These are phyloP conservation scores for Malus asiatica DNA, from an alignment of 306 rosid genomes.

Conservation along the genomic window DNA sequence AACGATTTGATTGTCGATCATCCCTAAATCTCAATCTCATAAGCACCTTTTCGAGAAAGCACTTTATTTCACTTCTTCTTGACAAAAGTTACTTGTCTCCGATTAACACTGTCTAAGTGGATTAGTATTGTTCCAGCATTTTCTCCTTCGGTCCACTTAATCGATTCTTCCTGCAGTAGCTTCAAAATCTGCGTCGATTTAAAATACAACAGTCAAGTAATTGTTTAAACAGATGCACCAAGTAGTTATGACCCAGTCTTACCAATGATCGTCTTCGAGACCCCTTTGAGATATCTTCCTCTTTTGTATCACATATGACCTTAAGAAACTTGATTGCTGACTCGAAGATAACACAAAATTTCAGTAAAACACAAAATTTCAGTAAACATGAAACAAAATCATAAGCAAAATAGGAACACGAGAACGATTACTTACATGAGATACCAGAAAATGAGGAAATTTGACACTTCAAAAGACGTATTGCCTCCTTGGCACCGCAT, in stretches of 20 bases:
- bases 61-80: conserved; percentile 19
- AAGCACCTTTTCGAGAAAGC: background rate
- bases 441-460: conserved; percentile 63
- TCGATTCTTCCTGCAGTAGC: conserved; percentile 59
- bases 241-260: conserved; percentile 15
- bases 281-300: conserved; percentile 40
- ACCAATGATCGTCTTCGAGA: conserved; percentile 46
- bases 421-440: conserved; percentile 39
- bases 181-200: conserved; percentile 41
- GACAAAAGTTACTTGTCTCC: conserved; percentile 34
- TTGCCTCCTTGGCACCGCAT: conserved; percentile 40
- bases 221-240: background rate
- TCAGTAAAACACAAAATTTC: conserved; percentile 2
- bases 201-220: background rate
- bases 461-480: conserved; percentile 52
- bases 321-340: conserved; percentile 70
- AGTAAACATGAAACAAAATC: background rate
- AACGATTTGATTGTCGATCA: background rate
- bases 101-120: conserved; percentile 40
- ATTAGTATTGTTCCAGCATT: conserved; percentile 46
- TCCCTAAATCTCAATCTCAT: background rate
- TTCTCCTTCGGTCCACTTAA: conserved; percentile 66
- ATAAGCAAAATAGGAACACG: background rate
- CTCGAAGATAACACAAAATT: conserved; percentile 10
- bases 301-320: conserved; percentile 46